Conservation (phyloP, 176 grass and related monocot species). For the Panicum miliaceum region DNA sequence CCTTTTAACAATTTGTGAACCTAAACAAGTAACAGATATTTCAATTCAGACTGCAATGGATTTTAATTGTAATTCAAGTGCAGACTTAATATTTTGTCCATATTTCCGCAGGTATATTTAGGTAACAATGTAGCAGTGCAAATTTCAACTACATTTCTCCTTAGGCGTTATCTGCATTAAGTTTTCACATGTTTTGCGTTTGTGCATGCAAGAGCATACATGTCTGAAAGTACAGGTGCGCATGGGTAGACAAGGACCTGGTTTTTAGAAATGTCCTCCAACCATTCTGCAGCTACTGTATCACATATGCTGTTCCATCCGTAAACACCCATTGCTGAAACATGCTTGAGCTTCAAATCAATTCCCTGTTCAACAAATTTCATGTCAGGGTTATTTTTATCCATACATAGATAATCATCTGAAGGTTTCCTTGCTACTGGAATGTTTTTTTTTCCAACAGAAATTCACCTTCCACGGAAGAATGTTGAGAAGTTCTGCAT, state of each 20-base stretch:
- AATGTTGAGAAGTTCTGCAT: conserved; percentile 97
- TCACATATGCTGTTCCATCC: conserved; percentile 92
- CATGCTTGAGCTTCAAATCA: conserved; percentile 93
- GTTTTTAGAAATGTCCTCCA: conserved; percentile 97
- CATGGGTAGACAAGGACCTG: conserved; percentile 65
- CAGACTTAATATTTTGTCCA: conserved; percentile 1
- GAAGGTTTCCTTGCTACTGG: background rate
- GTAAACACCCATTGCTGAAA: conserved; percentile 92
- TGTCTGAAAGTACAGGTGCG: conserved; percentile 28
- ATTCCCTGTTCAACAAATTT: conserved; percentile 71
- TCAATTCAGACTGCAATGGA: conserved; percentile 19
- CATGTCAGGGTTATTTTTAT: background rate
- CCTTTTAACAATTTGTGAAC: conserved; percentile 97
- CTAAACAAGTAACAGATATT: conserved; percentile 54
- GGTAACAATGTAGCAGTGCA: background rate
- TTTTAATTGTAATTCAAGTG: conserved; percentile 7
- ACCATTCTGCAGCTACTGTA: conserved; percentile 83
- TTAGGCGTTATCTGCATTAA: background rate
- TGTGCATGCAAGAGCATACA: conserved; percentile 7
- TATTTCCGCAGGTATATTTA: background rate
- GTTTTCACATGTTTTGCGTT: background rate
- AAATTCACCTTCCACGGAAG: conserved; percentile 89
- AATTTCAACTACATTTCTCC: conserved; percentile 7
- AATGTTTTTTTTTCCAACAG: conserved; percentile 1
- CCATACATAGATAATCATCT: conserved; percentile 6